Base-by-base conservation (phyloP, 192 early-diverging fungal species). In the Haplosporangium gracile region DNA sequence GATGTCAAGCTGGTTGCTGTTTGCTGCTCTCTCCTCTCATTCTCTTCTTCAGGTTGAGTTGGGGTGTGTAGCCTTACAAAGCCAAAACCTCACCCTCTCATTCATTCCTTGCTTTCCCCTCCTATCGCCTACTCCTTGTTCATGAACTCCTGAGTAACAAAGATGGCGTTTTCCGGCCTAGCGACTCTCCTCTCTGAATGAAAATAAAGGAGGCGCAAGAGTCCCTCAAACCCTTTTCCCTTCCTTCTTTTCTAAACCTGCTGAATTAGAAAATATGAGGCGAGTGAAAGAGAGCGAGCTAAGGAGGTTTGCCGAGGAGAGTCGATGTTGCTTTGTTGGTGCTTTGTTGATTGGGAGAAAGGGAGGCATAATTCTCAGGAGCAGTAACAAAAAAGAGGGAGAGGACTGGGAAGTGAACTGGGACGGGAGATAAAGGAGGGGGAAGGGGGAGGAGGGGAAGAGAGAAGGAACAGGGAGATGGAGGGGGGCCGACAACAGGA, bases 221-320 rank as follows among this genome's bases (percentile, higher is more conserved):
- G n/a, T 70, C 70, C 51, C 49, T 43, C 11, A 55, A 79, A 71
- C 57, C 51, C 53, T 42, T 71, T 45, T 71, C 24, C 40, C 68
- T 22, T 53, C 47, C n/a, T 79, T 72, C 55, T 49, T 38, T 79
- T 65, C 71, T 63, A 72, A 77, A 68, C 65, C 43, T 69, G 42
- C 42, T 45, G n/a, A 68, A 26, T 32, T 65, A 15, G 29, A 65
- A 32, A 65, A 65, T 29, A 60, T 60, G 57, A 24, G 24, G 10
- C 22, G 57, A 57, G 10, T 9, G 57, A 57, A 57, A 34, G 38
- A 76, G 22, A 69, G 15, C 10, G 34, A 70, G 49, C 43, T 49
- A 45, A 47, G 70, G 47, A 49, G 76, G 76, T 68, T 47, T 36
- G 51, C 70, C 34, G 70, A 72, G 55, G 70, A 79, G 38, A 47